Conservation (phyloP, 2,329 filamentous ascomycete genomes). For the Epichloe bromicola region DNA sequence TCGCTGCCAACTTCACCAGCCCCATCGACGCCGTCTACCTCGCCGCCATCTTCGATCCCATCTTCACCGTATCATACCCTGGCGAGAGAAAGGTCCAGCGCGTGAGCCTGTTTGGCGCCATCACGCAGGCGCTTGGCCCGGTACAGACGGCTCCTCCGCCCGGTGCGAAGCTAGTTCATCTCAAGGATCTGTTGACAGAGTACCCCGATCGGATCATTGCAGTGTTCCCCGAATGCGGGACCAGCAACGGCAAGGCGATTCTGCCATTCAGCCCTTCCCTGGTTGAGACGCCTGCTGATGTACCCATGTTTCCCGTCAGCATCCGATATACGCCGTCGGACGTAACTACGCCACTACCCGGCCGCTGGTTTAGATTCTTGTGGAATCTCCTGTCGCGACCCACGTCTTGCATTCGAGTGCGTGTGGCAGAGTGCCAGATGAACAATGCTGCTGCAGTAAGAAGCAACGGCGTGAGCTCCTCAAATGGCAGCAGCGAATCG, state of each 20-base stretch:
- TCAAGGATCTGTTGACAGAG: constrained; percentile 48
- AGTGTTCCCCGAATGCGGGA: constrained; percentile 87
- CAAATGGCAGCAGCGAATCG: constrained; percentile 15
- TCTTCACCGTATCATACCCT: constrained; percentile 83
- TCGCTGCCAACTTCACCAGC: constrained; percentile 83
- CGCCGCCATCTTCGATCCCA: constrained; percentile 87
- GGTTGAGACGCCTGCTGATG: constrained; percentile 49
- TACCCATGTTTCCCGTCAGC: constrained; percentile 80
- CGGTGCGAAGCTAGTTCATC: constrained; percentile 40
- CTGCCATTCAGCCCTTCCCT: constrained; percentile 71
- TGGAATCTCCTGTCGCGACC: constrained; percentile 78
- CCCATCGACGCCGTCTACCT: constrained; percentile 90
- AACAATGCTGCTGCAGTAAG: constrained; percentile 31
- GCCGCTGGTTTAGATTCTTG: constrained; percentile 57
- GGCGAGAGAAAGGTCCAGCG: constrained; percentile 58
- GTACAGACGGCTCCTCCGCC: constrained; percentile 35
- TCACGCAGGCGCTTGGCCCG: constrained; percentile 56
- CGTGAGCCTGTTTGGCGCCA: constrained; percentile 64
- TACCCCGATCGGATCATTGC: constrained; percentile 68
- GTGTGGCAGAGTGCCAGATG: constrained; percentile 66
- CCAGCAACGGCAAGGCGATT: constrained; percentile 85
- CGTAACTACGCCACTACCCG: constrained; percentile 80
- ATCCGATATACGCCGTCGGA: constrained; percentile 80
- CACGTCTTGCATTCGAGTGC: constrained; percentile 79
- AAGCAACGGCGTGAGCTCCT: constrained; percentile 21